phyloP scores from a whole-genome alignment of 495 filamentous ascomycete species.

The Podospora comata region DNA sequence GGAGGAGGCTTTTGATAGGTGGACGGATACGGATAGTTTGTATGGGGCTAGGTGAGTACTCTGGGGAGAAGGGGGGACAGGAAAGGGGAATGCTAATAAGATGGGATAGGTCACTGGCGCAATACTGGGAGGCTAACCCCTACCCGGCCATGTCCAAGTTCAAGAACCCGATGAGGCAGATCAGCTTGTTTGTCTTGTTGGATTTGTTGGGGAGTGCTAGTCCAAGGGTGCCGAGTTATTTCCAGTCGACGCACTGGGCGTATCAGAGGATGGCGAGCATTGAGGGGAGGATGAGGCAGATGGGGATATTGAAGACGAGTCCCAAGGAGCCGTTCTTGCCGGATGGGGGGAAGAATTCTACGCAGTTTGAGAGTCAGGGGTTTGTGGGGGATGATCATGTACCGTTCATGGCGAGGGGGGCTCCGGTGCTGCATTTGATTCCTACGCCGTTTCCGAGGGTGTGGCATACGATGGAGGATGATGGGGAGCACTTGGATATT shows the following conservation, averaged over 20 bases:
- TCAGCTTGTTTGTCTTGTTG: constrained; percentile 79
- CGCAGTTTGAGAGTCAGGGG: constrained; percentile 38
- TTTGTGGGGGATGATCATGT: constrained; percentile 75
- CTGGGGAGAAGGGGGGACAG: neutral
- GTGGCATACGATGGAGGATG: constrained; percentile 79
- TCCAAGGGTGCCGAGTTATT: constrained; percentile 74
- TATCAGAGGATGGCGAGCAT: constrained; percentile 67
- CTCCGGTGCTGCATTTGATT: constrained; percentile 80
- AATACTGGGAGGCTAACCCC: constrained; percentile 66
- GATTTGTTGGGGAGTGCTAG: constrained; percentile 72
- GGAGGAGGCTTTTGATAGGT: constrained; percentile 78
- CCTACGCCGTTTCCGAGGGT: constrained; percentile 72
- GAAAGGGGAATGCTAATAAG: constrained; percentile 1
- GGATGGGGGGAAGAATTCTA: constrained; percentile 52
- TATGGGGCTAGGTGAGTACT: constrained; percentile 66
- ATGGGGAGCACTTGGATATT: constrained; percentile 77
- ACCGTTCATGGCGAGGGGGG: constrained; percentile 76
- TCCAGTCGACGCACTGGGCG: constrained; percentile 84
- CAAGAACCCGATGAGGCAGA: constrained; percentile 66
- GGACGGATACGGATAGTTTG: constrained; percentile 72
- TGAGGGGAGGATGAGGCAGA: constrained; percentile 64
- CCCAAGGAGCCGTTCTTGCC: constrained; percentile 41
- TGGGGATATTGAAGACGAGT: constrained; percentile 38
- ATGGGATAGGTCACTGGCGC: constrained; percentile 59
- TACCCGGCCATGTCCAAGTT: constrained; percentile 69